Evolutionary conservation across 768 basidiomycete species (phyloP).

Genomic region (Rhodotorula diobovata): DNA sequence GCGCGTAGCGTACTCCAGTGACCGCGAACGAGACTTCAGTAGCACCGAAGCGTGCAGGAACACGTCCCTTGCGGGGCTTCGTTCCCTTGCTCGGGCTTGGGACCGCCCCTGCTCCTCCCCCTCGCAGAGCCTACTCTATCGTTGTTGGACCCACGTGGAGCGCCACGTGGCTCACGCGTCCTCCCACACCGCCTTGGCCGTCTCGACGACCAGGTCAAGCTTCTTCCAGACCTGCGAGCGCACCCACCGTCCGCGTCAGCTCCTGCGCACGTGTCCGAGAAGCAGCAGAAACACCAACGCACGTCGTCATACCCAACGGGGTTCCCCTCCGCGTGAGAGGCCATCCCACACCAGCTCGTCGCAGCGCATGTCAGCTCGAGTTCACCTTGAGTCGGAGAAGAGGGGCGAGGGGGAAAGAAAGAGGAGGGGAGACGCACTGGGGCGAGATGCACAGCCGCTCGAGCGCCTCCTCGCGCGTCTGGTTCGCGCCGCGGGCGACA

Average conservation of each 20-base stretch:
- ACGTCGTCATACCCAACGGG: constrained; percentile 56
- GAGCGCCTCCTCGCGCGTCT: constrained; percentile 54
- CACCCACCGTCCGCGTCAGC: too few relatives aligned
- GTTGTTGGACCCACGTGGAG: too few relatives aligned
- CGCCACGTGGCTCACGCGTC: not conserved
- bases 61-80: too few relatives aligned
- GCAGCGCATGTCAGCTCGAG: not conserved
- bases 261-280: not conserved
- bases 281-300: not conserved
- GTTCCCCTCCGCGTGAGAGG: constrained; percentile 59
- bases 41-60: too few relatives aligned
- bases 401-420: too few relatives aligned
- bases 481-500: constrained; percentile 52
- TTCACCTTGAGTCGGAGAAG: too few relatives aligned
- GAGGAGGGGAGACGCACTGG: constrained; percentile 51
- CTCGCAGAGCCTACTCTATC: too few relatives aligned
- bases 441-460: constrained; percentile 56
- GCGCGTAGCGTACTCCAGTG: too few relatives aligned
- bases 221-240: not conserved
- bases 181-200: not conserved
- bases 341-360: constrained; percentile 56
- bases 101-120: too few relatives aligned
- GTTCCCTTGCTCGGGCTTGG: too few relatives aligned
- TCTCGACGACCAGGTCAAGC: not conserved
- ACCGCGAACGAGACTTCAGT: too few relatives aligned